Evolutionary conservation across 1,284 basidiomycete genomes (phyloP), one percentile per base, ranked within the genome.

Genomic region (Cutaneotrichosporon sp.): DNA sequence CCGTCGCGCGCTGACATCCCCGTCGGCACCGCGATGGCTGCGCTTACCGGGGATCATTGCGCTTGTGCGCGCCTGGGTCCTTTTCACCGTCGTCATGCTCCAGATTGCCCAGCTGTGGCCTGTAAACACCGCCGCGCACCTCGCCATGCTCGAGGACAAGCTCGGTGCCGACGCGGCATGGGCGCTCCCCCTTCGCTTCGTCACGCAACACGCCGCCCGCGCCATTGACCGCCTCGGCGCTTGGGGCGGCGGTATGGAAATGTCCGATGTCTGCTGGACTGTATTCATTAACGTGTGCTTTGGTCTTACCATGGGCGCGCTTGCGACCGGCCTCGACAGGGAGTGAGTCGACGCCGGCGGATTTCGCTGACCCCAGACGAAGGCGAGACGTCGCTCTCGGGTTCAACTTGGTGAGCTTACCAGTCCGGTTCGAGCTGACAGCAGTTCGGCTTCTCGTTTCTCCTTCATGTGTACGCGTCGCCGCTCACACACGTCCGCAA

Each of bases 391-490:
- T 58, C 20, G 70, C 64, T 15, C 62, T 67, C 1, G 62, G 67
- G 4, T 75, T 75, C 69, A 75, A 74, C 54, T 64, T 75, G 8
- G 68, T 72, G 39, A 48, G 69, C 59, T 49, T 14, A 21, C 10
- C 18, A 5, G n/a, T n/a, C n/a, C n/a, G n/a, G n/a, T n/a, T n/a
- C 2, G 10, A 13, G 34, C 46, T 47, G 34, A 49, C 34, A 13
- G 1, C 49, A 70, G 65, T 70, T 70, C 48, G 67, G 68, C 45
- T 71, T 67, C 52, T 66, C 65, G 1, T 72, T 70, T 59, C 61
- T 74, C 20, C 64, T 71, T 1, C 73, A 75, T 55, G 59, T 75
- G 15, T 75, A 74, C 60, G 72, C 72, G 5, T 70, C 69, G 4
- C 73, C 72, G 5, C 55, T 73, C 10, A 75, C 72, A 2, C 72